phyloP scores from a whole-genome alignment of 805 yeast genomes.

The Tetrapisispora iriomotensis region DNA sequence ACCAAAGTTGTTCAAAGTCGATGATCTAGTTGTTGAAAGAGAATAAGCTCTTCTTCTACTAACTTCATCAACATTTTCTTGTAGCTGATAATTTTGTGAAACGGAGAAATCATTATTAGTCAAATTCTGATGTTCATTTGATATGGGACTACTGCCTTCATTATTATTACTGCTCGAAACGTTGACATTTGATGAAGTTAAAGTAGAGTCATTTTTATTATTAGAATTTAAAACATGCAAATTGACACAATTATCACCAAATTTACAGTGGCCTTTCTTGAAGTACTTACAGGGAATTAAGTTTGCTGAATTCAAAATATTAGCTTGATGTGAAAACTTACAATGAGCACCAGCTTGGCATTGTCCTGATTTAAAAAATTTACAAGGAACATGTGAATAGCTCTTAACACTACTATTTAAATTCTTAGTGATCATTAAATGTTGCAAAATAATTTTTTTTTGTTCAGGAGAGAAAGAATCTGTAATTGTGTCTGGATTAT shows the following conservation, averaged over 20 bases:
- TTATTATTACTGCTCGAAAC: neutral
- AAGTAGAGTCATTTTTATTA: neutral
- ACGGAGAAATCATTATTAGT: no score
- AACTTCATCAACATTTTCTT: no score
- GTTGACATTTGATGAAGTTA: no score
- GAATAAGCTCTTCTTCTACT: no score
- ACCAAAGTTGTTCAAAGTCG: no score
- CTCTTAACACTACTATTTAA: constrained; percentile 14
- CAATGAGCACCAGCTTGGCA: constrained; percentile 93
- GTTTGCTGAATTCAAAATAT: constrained; percentile 35
- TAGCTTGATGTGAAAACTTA: constrained; percentile 77
- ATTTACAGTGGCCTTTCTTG: constrained; percentile 93
- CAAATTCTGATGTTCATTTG: no score
- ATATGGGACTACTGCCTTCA: neutral
- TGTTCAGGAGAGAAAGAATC: constrained; percentile 14
- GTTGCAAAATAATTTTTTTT: constrained; percentile 20
- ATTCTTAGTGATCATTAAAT: constrained; percentile 21
- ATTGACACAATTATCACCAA: constrained; percentile 88
- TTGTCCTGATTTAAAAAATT: constrained; percentile 81
- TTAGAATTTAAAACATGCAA: constrained; percentile 48
- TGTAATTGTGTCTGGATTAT: neutral
- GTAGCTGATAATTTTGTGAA: no score
- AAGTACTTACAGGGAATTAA: constrained; percentile 70
- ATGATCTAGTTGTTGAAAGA: no score
- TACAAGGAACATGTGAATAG: constrained; percentile 85